A percentile compares a stretch with the other conserved stretches of the same genome.
Evolutionary conservation across 2,329 filamentous ascomycete genomes (phyloP).

Genomic region (Penicillium sp.): DNA sequence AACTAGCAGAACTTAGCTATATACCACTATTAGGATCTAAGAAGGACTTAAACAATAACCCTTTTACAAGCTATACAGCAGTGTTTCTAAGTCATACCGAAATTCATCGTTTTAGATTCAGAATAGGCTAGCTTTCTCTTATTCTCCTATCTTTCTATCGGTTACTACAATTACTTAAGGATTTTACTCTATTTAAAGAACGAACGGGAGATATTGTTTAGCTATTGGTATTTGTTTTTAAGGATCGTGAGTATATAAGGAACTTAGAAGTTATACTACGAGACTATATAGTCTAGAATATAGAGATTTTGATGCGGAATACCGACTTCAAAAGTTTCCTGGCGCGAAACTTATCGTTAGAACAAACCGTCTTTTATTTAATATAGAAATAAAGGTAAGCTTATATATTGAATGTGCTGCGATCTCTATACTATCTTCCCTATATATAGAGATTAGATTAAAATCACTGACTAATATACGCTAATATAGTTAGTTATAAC

Average conservation of each 20-base stretch:
- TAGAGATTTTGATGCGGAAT: slow-evolving; percentile 16
- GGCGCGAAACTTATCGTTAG: slow-evolving; percentile 6
- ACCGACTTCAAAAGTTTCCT: slow-evolving; percentile 17
- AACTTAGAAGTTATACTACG: slow-evolving; percentile 9
- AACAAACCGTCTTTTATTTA: slow-evolving; percentile 11
- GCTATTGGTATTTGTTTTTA: slow-evolving; percentile 15
- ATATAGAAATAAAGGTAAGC: slow-evolving; percentile 5
- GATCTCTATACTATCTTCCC: not conserved
- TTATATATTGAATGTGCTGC: not conserved
- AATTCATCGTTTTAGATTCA: not conserved
- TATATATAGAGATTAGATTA: too few species aligned
- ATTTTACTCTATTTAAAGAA: slow-evolving; percentile 11
- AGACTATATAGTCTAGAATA: slow-evolving; percentile 18
- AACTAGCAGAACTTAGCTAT: too few species aligned
- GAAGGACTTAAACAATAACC: not conserved
- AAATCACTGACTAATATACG: too few species aligned
- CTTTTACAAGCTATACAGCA: not conserved
- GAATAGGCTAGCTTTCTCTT: not conserved
- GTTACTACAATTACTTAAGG: not conserved
- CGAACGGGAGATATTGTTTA: slow-evolving; percentile 13
- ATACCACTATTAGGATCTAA: not conserved
- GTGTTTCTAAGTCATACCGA: not conserved
- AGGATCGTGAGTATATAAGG: slow-evolving; percentile 13
- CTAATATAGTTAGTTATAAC: too few species aligned
- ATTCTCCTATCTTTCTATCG: not conserved